Percentiles rank a stretch among this genome's conserved stretches.
Conservation (phyloP, 495 filamentous ascomycete genomes). For the Aspergillus leporis region DNA sequence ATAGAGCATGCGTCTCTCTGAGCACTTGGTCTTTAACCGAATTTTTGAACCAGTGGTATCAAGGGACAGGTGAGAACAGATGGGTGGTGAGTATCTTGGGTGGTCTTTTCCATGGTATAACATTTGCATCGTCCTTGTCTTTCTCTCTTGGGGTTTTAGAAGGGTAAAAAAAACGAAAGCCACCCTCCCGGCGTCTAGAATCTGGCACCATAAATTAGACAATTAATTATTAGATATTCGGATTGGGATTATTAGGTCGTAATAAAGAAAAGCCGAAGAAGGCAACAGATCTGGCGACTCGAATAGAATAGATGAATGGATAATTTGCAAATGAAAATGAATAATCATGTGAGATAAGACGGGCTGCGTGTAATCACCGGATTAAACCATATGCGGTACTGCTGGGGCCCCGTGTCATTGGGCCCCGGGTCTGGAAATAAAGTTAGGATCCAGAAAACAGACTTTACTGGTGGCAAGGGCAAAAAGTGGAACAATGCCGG, state of each 20-base stretch:
- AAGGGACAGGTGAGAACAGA: neutral
- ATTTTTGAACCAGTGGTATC: neutral
- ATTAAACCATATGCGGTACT: neutral
- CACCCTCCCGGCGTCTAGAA: neutral
- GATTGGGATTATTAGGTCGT: neutral
- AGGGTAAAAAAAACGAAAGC: too few relatives aligned
- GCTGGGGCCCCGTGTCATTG: conserved; percentile 5
- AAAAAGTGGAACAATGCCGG: neutral
- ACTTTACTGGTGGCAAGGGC: neutral
- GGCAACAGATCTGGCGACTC: neutral
- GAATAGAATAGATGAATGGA: neutral
- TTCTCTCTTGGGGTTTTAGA: too few relatives aligned
- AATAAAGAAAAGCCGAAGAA: neutral
- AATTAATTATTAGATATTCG: neutral
- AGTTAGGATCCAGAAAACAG: neutral
- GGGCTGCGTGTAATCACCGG: neutral
- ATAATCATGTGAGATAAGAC: conserved; percentile 6
- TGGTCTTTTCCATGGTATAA: too few relatives aligned
- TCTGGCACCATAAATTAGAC: neutral
- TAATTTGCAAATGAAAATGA: conserved; percentile 7
- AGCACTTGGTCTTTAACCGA: neutral
- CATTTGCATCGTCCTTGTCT: too few relatives aligned
- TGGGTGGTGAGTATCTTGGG: neutral
- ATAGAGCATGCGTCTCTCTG: neutral
- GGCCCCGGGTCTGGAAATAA: neutral